Evolutionary conservation across 805 yeast species (phyloP).

Genomic region (Saccharomyces cerevisiae): DNA sequence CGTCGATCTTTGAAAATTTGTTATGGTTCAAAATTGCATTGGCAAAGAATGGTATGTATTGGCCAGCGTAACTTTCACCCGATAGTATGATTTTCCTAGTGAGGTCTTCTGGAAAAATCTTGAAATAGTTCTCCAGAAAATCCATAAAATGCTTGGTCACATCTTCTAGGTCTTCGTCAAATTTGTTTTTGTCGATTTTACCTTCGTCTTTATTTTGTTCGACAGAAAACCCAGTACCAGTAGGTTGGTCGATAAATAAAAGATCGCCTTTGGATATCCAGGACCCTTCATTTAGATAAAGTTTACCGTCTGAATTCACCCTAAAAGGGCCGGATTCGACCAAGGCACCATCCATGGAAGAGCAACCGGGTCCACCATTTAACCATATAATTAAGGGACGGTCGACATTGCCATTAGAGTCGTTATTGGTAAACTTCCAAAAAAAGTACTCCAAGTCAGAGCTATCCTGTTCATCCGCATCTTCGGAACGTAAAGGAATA

Average conservation of each 20-base stretch:
- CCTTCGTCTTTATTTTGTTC: not conserved
- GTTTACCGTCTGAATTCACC: slow-evolving; percentile 38
- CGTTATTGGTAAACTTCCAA: slow-evolving; percentile 49
- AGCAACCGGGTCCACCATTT: slow-evolving; percentile 98
- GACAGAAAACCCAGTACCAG: slow-evolving; percentile 84
- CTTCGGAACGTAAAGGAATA: slow-evolving; percentile 35
- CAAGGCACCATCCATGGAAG: slow-evolving; percentile 94
- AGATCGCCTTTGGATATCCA: slow-evolving; percentile 79
- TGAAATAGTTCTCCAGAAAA: slow-evolving; percentile 60
- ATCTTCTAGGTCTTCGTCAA: slow-evolving; percentile 43
- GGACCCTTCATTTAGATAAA: slow-evolving; percentile 57
- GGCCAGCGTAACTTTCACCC: slow-evolving; percentile 97
- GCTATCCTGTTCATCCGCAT: slow-evolving; percentile 34
- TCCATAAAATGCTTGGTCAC: slow-evolving; percentile 55
- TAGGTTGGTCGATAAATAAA: slow-evolving; percentile 88
- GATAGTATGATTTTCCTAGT: slow-evolving; percentile 64
- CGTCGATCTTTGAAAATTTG: slow-evolving; percentile 11
- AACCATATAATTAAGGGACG: slow-evolving; percentile 71
- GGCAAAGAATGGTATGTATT: slow-evolving; percentile 86
- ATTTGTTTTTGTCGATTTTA: slow-evolving; percentile 6
- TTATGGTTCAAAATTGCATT: slow-evolving; percentile 47
- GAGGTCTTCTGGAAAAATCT: slow-evolving; percentile 63
- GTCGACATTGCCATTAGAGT: slow-evolving; percentile 18
- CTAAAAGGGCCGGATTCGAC: slow-evolving; percentile 89
- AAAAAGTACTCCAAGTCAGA: slow-evolving; percentile 54